Percentiles rank a stretch among this genome's conserved stretches.
Evolutionary conservation across 176 grass and related monocot genomes (phyloP).

Genomic region (Musa troglodytarum): DNA sequence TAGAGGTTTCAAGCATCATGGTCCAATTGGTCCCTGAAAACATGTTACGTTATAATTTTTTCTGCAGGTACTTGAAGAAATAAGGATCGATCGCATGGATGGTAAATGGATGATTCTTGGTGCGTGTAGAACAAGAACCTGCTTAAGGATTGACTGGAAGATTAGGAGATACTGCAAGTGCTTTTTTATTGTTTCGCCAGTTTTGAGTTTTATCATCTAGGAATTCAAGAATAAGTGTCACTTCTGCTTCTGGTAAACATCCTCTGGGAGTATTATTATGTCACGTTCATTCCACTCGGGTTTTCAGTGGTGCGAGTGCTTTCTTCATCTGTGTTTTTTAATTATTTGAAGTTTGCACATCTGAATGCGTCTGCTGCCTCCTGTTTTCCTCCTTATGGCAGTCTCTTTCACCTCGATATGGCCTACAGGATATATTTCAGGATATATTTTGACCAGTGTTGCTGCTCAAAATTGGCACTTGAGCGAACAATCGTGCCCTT

Average conservation of each 20-base stretch:
- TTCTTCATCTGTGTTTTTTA: no score
- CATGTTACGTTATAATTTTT: not conserved
- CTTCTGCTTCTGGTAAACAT: not conserved
- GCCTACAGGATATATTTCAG: constrained; percentile 32
- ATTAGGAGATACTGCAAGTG: not conserved
- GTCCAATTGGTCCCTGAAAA: not conserved
- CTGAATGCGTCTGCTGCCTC: no score
- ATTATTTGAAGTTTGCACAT: no score
- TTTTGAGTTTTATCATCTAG: not conserved
- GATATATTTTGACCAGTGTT: constrained; percentile 11
- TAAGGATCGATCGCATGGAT: not conserved
- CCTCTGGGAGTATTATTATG: not conserved
- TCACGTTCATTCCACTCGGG: no score
- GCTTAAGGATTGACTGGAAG: not conserved
- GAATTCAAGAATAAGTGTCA: not conserved
- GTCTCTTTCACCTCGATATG: constrained; percentile 60
- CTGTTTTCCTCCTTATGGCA: constrained; percentile 81
- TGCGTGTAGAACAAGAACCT: not conserved
- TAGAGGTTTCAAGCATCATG: not conserved
- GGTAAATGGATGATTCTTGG: not conserved
- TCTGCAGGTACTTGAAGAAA: constrained; percentile 3
- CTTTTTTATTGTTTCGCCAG: not conserved
- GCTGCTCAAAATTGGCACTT: constrained; percentile 37
- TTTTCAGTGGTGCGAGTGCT: no score
- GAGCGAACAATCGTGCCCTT: constrained; percentile 16